Evolutionary conservation across 164 flowering plant genomes (phyloP).

Genomic region (Vitis amurensis): DNA sequence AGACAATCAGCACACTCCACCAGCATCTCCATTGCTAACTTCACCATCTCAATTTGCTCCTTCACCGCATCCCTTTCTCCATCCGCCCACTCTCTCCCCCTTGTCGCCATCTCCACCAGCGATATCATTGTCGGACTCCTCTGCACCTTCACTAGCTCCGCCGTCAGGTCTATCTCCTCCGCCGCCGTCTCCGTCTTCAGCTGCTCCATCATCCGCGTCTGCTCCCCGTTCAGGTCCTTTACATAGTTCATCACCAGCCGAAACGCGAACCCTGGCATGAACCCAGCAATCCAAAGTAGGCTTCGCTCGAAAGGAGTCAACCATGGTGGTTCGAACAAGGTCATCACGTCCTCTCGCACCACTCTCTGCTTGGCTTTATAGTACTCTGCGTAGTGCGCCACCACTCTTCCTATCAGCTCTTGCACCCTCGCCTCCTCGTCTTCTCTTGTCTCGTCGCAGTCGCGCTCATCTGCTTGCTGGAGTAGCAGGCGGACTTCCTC

Average conservation of each 20-base stretch:
- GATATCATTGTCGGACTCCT: constrained; percentile 17
- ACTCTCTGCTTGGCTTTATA: not conserved
- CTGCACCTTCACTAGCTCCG: constrained; percentile 15
- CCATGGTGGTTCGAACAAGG: constrained; percentile 15
- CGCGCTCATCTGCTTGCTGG: no score
- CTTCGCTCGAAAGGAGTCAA: constrained; percentile 10
- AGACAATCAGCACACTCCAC: constrained; percentile 21
- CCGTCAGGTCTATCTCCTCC: constrained; percentile 17
- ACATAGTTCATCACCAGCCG: constrained; percentile 1
- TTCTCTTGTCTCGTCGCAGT: no score
- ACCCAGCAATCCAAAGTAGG: constrained; percentile 14
- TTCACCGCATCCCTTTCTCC: constrained; percentile 5
- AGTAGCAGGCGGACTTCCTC: no score
- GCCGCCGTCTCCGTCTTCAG: constrained; percentile 16
- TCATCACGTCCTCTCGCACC: constrained; percentile 2
- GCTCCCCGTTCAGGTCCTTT: constrained; percentile 2
- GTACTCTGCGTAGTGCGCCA: constrained; percentile 12
- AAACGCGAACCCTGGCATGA: constrained; percentile 6
- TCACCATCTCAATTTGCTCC: constrained; percentile 15
- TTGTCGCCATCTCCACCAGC: constrained; percentile 3
- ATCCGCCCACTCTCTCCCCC: constrained; percentile 1
- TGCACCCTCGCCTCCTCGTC: no score
- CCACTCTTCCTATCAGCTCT: not conserved
- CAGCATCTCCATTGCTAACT: constrained; percentile 17
- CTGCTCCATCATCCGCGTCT: constrained; percentile 1